A percentile compares a stretch with the other conserved stretches of the same genome.
phyloP scores from a whole-genome alignment of 371 early-diverging fungal genomes.

The Amoeboaphelidium protococcarum region DNA sequence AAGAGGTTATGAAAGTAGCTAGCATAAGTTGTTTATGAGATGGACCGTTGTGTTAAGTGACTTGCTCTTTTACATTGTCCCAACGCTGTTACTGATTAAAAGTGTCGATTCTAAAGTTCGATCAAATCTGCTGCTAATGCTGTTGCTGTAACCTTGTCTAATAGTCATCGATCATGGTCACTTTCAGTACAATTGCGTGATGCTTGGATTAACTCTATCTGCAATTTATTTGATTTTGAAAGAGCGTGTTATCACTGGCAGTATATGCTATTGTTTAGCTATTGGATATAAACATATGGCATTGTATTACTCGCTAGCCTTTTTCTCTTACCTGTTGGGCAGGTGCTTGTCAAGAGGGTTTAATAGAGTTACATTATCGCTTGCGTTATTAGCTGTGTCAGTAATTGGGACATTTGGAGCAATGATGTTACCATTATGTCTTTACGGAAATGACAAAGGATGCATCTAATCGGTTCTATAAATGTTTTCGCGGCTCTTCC shows the following conservation, averaged over 20 bases:
- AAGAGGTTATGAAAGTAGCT: conserved; percentile 43
- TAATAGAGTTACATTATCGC: not conserved
- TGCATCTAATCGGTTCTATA: too few relatives aligned
- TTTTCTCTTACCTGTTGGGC: conserved; percentile 62
- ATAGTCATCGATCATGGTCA: conserved; percentile 82
- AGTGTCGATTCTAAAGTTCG: conserved; percentile 15
- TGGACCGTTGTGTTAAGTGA: conserved; percentile 46
- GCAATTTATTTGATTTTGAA: conserved; percentile 32
- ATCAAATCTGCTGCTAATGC: conserved; percentile 24
- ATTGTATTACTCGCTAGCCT: conserved; percentile 61
- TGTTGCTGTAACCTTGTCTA: conserved; percentile 54
- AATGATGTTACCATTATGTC: conserved; percentile 37
- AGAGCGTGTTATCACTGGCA: conserved; percentile 32
- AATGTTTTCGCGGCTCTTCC: conserved; percentile 57
- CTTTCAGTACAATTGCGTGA: conserved; percentile 81
- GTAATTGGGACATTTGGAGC: conserved; percentile 38
- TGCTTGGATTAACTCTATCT: conserved; percentile 66
- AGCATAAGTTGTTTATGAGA: conserved; percentile 69
- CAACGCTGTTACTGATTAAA: conserved; percentile 22
- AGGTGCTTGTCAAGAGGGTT: conserved; percentile 29
- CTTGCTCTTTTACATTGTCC: conserved; percentile 35
- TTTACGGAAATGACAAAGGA: conserved; percentile 25
- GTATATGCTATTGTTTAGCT: conserved; percentile 44
- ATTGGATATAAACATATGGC: conserved; percentile 88
- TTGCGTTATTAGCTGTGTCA: conserved; percentile 22